Evolutionary conservation across 2,329 filamentous ascomycete species (phyloP), one percentile per base, ranked within the genome.

Genomic region (Fusarium hostae): DNA sequence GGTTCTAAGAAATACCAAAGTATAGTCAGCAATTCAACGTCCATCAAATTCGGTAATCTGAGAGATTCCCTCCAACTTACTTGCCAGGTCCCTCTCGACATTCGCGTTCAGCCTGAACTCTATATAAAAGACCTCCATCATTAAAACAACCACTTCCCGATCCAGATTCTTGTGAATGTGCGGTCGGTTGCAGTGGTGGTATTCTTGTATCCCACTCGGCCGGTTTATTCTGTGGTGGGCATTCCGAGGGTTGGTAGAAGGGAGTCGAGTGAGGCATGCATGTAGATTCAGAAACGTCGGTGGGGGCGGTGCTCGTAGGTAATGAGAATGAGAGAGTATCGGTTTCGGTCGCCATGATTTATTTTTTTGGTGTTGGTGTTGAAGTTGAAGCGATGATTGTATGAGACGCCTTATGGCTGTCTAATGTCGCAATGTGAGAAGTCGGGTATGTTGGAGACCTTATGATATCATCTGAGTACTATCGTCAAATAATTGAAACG

Each of bases 271-370:
- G 71, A 63, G 71, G 76, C 55, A 74, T 66, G 65, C 77, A 78
- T 66, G 77, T 72, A 26, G 76, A 77, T 56, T 76, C 75, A 40
- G 76, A 70, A 60, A 78, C 61, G 28, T 80, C 78, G 44, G 79
- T 79, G 24, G 79, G 75, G 28, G 76, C 77, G 20, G 79, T 80
- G 40, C 78, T 78, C 13, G 79, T 77, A 20, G 77, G 78, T 32
- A 80, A 63, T 50, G 77, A 80, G 41, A 79, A 64, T 8, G 78
- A 79, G 37, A 79, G 50, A 16, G 78, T 79, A 40, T 80, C 78
- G 39, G 78, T 80, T 41, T 80, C 77, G 72, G 78, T 80, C 22
- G 76, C 71, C 78, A 80, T 80, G 69, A 51, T 67, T 51, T 47
- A 32, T 35, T 30, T 56, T 15, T 59, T 26, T 32, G 26, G 26